These are phyloP conservation scores for Trichocomaceae sp. DNA, from an alignment of 2,329 filamentous ascomycete genomes.

Conservation along the genomic window DNA sequence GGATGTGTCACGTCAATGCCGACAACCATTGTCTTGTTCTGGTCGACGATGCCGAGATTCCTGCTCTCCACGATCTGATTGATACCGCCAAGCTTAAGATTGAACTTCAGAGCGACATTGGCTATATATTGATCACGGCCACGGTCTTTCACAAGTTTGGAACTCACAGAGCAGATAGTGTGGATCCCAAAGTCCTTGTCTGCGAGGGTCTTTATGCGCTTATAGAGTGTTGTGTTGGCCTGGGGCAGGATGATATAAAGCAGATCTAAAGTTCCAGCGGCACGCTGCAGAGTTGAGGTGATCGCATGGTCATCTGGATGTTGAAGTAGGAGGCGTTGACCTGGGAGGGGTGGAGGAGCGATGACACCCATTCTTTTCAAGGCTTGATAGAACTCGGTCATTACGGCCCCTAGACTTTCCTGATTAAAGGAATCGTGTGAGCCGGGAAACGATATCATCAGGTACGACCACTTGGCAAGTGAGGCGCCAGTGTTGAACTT, in stretches of 20 bases:
- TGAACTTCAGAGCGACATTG: slow-evolving; percentile 71
- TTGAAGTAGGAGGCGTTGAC: not conserved
- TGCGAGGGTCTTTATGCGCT: slow-evolving; percentile 59
- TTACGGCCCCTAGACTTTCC: not conserved
- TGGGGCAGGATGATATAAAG: slow-evolving; percentile 2
- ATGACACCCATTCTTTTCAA: slow-evolving; percentile 1
- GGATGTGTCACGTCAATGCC: slow-evolving; percentile 89
- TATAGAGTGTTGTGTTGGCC: slow-evolving; percentile 41
- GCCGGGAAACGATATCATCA: slow-evolving; percentile 12
- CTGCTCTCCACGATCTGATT: slow-evolving; percentile 57
- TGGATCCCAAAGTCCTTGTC: slow-evolving; percentile 53
- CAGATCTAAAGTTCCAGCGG: not conserved
- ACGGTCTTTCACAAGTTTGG: slow-evolving; percentile 40
- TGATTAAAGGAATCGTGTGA: not conserved
- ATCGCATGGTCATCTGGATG: slow-evolving; percentile 1
- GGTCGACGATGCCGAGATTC: slow-evolving; percentile 54
- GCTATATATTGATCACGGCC: slow-evolving; percentile 50
- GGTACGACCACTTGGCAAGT: slow-evolving; percentile 25
- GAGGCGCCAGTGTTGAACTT: slow-evolving; percentile 50
- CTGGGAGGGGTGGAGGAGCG: not conserved
- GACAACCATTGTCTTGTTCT: slow-evolving; percentile 73
- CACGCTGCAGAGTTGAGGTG: not conserved
- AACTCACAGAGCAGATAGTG: slow-evolving; percentile 57
- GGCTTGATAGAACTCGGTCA: not conserved
- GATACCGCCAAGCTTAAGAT: slow-evolving; percentile 67